A percentile compares a stretch with the other conserved stretches of the same genome.
phyloP scores from a whole-genome alignment of 441 rosid genomes.

The Pelargonium australe region DNA sequence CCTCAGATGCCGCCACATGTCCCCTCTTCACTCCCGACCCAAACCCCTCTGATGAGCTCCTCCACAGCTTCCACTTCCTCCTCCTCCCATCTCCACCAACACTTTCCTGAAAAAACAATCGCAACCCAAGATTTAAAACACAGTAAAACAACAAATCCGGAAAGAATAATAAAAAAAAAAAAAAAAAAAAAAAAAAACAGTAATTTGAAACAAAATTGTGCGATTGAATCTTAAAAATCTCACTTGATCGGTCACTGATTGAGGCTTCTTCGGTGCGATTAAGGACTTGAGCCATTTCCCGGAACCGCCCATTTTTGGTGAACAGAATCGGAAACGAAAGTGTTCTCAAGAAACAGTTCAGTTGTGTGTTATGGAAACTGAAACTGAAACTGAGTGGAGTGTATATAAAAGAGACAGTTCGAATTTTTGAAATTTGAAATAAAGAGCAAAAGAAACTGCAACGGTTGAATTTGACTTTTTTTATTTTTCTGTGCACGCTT shows the following conservation, averaged over 20 bases:
- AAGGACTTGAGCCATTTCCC: constrained; percentile 78
- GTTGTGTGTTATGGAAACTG: no score
- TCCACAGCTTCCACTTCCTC: constrained; percentile 35
- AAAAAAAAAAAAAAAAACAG: neutral
- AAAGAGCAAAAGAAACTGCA: neutral
- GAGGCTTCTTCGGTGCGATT: constrained; percentile 41
- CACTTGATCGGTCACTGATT: constrained; percentile 34
- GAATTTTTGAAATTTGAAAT: neutral
- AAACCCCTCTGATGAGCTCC: no score
- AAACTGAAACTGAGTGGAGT: no score
- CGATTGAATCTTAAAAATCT: neutral
- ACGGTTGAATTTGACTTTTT: neutral
- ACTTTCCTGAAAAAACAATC: constrained; percentile 31
- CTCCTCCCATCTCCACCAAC: constrained; percentile 37
- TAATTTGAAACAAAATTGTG: neutral
- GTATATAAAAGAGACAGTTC: no score
- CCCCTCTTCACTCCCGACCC: neutral
- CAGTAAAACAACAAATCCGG: neutral
- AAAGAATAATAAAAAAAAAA: no score
- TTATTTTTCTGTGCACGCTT: no score
- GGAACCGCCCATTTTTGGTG: constrained; percentile 60
- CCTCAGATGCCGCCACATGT: neutral
- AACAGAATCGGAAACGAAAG: no score
- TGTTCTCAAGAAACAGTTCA: no score
- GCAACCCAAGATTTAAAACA: neutral